Base-by-base conservation (phyloP, 2,329 filamentous ascomycete species). In the Ceratocystis eucalypticola region DNA sequence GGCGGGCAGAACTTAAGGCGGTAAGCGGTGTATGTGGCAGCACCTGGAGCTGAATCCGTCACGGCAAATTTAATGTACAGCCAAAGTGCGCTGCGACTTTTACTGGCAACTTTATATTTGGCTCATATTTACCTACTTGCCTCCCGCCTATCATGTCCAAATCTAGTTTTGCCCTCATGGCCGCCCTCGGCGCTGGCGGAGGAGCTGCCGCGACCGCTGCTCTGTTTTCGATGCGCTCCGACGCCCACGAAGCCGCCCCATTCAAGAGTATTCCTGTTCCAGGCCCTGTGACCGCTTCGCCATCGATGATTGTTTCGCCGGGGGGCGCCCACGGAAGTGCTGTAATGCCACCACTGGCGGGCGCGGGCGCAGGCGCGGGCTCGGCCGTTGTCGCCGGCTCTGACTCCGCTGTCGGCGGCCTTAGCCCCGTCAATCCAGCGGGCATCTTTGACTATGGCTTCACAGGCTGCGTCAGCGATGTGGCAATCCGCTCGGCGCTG, bases 381-480 rank as follows among this genome's bases (percentile, higher is more conserved):
- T 46, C 71, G 72, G n/a, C 62, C 10, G 69, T 73, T 61, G 71
- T 75, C 37, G 70, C 73, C 62, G 72, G 74, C 63, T 73, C 77
- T 8, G 84, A 82, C 46, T 87, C 77, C 12, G 12, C 37, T 41
- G 37, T 41, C 37, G 37, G 37, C 37, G 37, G 10, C 12, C 37
- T 12, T 41, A 41, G 12, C 10, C 84, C 82, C 45, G 88, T 92
- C 72, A 82, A 93, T 75, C 88, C 89, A 3, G 78, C 85, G 46
- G 89, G 89, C 12, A 82, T 93, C 70, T 89, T 91, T 76, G 83
- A 91, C 71, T 93, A 93, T 74, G 89, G 94, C 72, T 96, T 97
- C 77, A 93, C 94, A 0, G 94, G 94, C 67, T 94, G 94, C 41
- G 79, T 96, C 48, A 82, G 87, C 72, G 94, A 99, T 76, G 80